Conservation (phyloP, 2,329 filamentous ascomycete genomes). For the Colletotrichum sp. region DNA sequence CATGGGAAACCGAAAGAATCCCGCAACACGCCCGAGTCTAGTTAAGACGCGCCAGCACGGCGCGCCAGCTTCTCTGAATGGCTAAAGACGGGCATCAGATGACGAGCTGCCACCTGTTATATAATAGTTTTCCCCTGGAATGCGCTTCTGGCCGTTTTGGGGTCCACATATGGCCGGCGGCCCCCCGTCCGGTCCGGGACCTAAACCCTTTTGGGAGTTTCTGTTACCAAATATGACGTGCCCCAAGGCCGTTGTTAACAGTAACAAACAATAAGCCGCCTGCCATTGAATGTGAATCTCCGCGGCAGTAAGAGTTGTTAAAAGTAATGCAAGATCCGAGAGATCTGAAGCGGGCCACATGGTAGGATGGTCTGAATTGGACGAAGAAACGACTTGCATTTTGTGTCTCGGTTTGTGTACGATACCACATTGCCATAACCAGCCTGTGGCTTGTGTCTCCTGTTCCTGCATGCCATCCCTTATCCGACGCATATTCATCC, state of each 20-base stretch:
- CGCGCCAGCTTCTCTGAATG: background rate
- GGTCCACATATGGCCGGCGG: background rate
- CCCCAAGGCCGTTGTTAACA: conserved; percentile 2
- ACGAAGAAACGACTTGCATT: background rate
- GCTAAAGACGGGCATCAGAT: background rate
- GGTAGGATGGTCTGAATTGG: background rate
- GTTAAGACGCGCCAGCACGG: background rate
- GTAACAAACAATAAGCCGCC: background rate
- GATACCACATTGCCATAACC: background rate
- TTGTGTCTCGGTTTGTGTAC: background rate
- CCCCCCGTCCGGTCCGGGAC: conserved; percentile 10
- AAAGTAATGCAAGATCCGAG: background rate
- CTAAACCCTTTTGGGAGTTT: conserved; percentile 26
- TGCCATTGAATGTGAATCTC: conserved; percentile 28
- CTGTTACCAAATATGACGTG: conserved; percentile 31
- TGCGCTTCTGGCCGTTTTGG: background rate
- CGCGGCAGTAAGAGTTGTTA: conserved; percentile 24
- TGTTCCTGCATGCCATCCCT: background rate
- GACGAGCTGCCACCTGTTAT: conserved; percentile 15
- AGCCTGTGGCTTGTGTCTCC: background rate
- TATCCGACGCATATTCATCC: background rate
- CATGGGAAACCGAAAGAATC: background rate
- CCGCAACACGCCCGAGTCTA: background rate
- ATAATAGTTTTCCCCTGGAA: conserved; percentile 7
- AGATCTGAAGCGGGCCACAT: background rate